A percentile compares a stretch with the other conserved stretches of the same genome.
Evolutionary conservation across 139 green algal species (phyloP).

Genomic region (Spirogloea muscicola): DNA sequence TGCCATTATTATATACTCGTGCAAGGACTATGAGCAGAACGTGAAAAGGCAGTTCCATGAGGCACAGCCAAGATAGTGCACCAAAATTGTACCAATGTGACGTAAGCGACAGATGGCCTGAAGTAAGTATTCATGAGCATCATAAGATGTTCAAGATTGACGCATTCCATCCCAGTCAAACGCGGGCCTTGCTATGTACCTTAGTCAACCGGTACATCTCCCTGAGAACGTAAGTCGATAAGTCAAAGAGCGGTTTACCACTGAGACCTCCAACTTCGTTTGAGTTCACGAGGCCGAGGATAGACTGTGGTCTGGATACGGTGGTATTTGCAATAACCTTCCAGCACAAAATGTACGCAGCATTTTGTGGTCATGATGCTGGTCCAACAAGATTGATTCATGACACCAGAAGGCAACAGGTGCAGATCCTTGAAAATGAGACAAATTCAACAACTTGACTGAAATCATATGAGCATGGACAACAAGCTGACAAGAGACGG

Average conservation of each 20-base stretch:
- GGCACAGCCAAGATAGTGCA: neutral
- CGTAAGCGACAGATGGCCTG: neutral
- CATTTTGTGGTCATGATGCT: no score
- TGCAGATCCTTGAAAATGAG: no score
- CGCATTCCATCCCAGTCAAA: conserved; percentile 69
- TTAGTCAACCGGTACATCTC: conserved; percentile 33
- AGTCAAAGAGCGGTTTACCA: conserved; percentile 76
- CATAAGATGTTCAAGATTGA: no score
- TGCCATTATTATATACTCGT: neutral
- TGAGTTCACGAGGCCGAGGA: conserved; percentile 7
- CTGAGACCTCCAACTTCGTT: conserved; percentile 80
- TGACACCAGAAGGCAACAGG: no score
- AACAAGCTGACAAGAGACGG: no score
- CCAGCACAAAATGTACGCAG: no score
- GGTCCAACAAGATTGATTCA: no score
- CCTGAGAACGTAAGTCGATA: conserved; percentile 64
- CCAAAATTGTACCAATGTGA: neutral
- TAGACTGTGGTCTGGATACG: conserved; percentile 65
- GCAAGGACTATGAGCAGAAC: neutral
- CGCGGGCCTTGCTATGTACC: conserved; percentile 2
- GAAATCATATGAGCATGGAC: no score
- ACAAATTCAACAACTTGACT: no score
- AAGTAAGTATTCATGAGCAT: conserved; percentile 57
- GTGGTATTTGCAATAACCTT: conserved; percentile 86
- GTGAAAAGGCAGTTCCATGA: neutral